Evolutionary conservation across 2,329 filamentous ascomycete genomes (phyloP).

Genomic region (Colletotrichum magnum): DNA sequence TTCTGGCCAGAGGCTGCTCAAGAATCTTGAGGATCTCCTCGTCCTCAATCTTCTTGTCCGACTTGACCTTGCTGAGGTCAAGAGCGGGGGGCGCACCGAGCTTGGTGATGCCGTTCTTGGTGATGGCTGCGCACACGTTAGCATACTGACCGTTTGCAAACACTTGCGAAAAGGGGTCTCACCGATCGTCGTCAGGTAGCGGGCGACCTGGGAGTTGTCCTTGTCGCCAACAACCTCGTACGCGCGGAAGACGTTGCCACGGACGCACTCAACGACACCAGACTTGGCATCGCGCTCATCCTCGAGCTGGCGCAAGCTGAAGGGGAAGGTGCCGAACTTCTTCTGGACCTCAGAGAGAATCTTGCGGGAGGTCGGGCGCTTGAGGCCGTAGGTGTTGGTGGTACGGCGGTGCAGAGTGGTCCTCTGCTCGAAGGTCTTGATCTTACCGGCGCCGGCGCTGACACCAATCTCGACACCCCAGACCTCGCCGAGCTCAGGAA

Average conservation of each 20-base stretch:
- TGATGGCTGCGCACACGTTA: conserved; percentile 76
- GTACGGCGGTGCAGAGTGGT: conserved; percentile 95
- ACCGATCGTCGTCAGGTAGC: conserved; percentile 94
- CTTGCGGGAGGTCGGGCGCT: conserved; percentile 93
- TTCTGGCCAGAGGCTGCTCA: conserved; percentile 87
- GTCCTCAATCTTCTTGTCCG: conserved; percentile 97
- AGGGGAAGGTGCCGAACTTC: conserved; percentile 98
- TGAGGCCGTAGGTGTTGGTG: conserved; percentile 90
- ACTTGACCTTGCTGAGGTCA: conserved; percentile 87
- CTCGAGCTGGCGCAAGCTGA: conserved; percentile 96
- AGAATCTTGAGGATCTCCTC: conserved; percentile 96
- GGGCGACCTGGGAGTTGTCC: conserved; percentile 86
- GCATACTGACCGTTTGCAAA: not conserved
- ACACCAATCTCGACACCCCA: conserved; percentile 99
- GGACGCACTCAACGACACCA: conserved; percentile 95
- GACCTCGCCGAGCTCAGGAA: conserved; percentile 90
- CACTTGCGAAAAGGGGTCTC: conserved; percentile 58
- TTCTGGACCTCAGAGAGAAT: conserved; percentile 94
- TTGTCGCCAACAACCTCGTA: conserved; percentile 98
- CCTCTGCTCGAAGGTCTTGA: conserved; percentile 90
- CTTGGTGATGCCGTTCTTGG: conserved; percentile 95
- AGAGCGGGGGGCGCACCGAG: conserved; percentile 82
- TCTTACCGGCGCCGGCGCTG: conserved; percentile 91
- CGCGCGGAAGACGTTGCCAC: conserved; percentile 91
- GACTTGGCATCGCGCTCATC: conserved; percentile 97